phyloP scores from a whole-genome alignment of 179 eudicot genomes.

The Silene coronaria region DNA sequence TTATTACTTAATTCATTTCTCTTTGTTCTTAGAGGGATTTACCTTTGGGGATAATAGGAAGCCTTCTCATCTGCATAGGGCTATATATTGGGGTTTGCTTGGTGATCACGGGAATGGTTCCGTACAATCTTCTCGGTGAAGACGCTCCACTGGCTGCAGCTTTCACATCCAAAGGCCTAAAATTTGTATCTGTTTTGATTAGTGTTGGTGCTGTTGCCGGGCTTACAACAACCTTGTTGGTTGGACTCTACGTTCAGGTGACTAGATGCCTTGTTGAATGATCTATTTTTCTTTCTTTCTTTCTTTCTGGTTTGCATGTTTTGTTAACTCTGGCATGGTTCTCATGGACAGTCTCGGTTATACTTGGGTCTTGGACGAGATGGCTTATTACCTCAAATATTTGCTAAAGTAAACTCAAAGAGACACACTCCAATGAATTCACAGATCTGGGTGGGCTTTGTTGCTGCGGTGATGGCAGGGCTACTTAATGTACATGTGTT shows the following conservation, averaged over 20 bases:
- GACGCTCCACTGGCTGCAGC: constrained; percentile 91
- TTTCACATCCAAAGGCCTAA: constrained; percentile 78
- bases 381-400: constrained; percentile 70
- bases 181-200: constrained; percentile 69
- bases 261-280: constrained; percentile 16
- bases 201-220: constrained; percentile 97
- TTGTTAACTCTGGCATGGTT: constrained; percentile 14
- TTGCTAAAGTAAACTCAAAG: constrained; percentile 73
- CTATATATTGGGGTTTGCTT: constrained; percentile 86
- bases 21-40: constrained; percentile 59
- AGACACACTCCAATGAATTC: constrained; percentile 85
- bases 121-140: constrained; percentile 65
- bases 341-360: constrained; percentile 62
- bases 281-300: constrained; percentile 6
- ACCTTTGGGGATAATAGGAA: constrained; percentile 90
- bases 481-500: constrained; percentile 74
- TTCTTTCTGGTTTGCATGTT: constrained; percentile 10
- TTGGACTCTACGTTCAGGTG: constrained; percentile 98
- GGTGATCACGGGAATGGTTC: constrained; percentile 95
- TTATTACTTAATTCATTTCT: constrained; percentile 6
- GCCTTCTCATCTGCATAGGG: constrained; percentile 72
- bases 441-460: constrained; percentile 87
- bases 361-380: constrained; percentile 98
- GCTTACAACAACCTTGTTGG: constrained; percentile 89
- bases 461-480: constrained; percentile 82